phyloP scores from a whole-genome alignment of 805 yeast genomes.

The Saccharomycopsis microspora region DNA sequence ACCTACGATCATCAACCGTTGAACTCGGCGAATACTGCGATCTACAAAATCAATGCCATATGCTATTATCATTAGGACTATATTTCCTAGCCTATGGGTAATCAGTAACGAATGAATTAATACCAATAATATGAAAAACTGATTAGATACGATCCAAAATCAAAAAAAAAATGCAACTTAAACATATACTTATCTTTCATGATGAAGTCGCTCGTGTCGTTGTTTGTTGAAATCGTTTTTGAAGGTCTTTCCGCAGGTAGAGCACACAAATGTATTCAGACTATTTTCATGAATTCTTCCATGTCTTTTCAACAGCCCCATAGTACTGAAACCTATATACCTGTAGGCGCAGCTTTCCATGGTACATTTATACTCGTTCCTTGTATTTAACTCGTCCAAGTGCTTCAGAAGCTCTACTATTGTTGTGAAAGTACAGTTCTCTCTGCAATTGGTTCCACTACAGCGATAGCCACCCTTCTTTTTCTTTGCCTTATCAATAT shows the following conservation, averaged over 20 bases:
- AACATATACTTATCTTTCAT: background rate
- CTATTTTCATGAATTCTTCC: conserved; percentile 8
- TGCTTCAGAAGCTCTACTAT: conserved; percentile 14
- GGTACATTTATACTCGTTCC: conserved; percentile 13
- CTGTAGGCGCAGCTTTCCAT: conserved; percentile 9
- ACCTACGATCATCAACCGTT: too few relatives aligned
- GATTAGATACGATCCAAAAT: background rate
- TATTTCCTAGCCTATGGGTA: too few relatives aligned
- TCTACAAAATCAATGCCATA: too few relatives aligned
- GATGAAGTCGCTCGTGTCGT: conserved; percentile 14
- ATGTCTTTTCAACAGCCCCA: conserved; percentile 15
- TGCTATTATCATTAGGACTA: too few relatives aligned
- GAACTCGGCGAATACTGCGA: too few relatives aligned
- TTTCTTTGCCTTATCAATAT: conserved; percentile 11
- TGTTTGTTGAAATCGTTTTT: conserved; percentile 9
- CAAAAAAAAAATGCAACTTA: background rate
- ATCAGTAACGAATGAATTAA: too few relatives aligned
- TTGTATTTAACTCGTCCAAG: conserved; percentile 9
- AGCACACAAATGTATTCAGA: conserved; percentile 6
- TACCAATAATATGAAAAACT: too few relatives aligned
- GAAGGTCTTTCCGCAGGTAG: conserved; percentile 8
- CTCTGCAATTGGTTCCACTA: conserved; percentile 10
- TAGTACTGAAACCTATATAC: conserved; percentile 15
- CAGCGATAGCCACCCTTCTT: conserved; percentile 16
- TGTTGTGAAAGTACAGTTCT: conserved; percentile 9